Base-by-base conservation (phyloP, 257 asterid species). In the Solanum corneliomulleri region DNA sequence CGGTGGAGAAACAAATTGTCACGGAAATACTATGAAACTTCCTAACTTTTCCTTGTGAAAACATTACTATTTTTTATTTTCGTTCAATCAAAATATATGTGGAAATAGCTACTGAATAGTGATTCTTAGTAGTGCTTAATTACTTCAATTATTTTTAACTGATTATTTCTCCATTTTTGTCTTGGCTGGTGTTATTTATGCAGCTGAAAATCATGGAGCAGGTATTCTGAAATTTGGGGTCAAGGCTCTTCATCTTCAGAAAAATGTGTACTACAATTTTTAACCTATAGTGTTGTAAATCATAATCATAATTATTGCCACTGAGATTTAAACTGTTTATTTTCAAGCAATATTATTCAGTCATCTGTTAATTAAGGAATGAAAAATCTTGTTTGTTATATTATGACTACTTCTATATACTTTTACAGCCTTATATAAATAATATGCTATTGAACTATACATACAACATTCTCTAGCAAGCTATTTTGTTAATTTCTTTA, bases 201-300 rank as follows among this genome's bases (percentile, higher is more conserved):
- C 45, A 81, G 85, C 85, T 81, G 69, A 81, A 20, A 29, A 76
- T 49, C 42, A 29, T 49, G 85, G 85, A 81, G 85, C 85, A 49
- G 25, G 31, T 81, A 31, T 81, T 49, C 85, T 81, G 69, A 81
- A 69, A 45, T 29, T 81, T 81, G 69, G 69, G 68, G 68, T 27
- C 66, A 45, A 27, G 39, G 84, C n/a, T 81, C 45, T 29, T 31
- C 85, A 49, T 49, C 70, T 49, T 49, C 69, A 49, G 70, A 49
- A 49, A 81, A 49, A 81, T 23, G 69, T 49, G 52, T 56, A 27
- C 45, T 31, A n/a, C 45, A 81, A 6, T 81, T 81, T 69, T 81
- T 81, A 81, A 81, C 85, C 85, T 81, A 49, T 81, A 81, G 45
- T 76, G 52, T 49, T 81, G 85, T 81, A 81, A 81, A 81, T 81